A percentile compares a stretch with the other conserved stretches of the same genome.
These are phyloP conservation scores for Nothophoma quercina DNA, from an alignment of 2,329 filamentous ascomycete species.

Conservation along the genomic window DNA sequence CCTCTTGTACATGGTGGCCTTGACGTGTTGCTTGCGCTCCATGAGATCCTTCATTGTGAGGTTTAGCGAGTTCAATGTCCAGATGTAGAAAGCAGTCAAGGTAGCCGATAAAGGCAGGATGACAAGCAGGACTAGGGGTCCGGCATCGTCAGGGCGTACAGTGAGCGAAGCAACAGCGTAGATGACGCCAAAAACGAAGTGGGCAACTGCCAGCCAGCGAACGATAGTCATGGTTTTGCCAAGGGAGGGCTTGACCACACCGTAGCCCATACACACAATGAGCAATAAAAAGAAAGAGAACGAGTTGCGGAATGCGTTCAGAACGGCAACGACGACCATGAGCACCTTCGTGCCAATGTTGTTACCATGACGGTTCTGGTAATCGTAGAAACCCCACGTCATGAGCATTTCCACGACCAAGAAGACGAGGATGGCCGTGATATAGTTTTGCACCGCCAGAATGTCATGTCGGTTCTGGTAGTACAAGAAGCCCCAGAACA, in stretches of 20 bases:
- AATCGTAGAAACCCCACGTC: slow-evolving; percentile 99
- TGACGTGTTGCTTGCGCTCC: slow-evolving; percentile 91
- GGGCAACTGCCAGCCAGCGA: slow-evolving; percentile 85
- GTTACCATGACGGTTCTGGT: slow-evolving; percentile 86
- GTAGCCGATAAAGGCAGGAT: slow-evolving; percentile 91
- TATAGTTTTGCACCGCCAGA: slow-evolving; percentile 96
- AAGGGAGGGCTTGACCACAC: slow-evolving; percentile 91
- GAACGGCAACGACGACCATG: slow-evolving; percentile 87
- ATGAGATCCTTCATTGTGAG: slow-evolving; percentile 95
- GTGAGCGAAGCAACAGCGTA: slow-evolving; percentile 91
- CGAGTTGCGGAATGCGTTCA: slow-evolving; percentile 93
- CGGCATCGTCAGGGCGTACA: slow-evolving; percentile 87
- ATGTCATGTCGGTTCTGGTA: slow-evolving; percentile 95
- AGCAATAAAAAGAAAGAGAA: slow-evolving; percentile 98
- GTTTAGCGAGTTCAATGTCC: slow-evolving; percentile 96
- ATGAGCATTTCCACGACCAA: slow-evolving; percentile 95
- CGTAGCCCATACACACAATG: slow-evolving; percentile 99
- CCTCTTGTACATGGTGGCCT: slow-evolving; percentile 96
- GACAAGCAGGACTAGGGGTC: slow-evolving; percentile 89
- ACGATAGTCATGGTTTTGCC: slow-evolving; percentile 95
- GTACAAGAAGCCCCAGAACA: slow-evolving; percentile 94
- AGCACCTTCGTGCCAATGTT: slow-evolving; percentile 84
- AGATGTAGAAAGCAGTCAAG: slow-evolving; percentile 96
- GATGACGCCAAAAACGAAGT: slow-evolving; percentile 93
- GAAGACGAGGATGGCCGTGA: slow-evolving; percentile 95